Conservation (phyloP, 2,329 filamentous ascomycete genomes). For the Phyllosticta paracitricarpa region DNA sequence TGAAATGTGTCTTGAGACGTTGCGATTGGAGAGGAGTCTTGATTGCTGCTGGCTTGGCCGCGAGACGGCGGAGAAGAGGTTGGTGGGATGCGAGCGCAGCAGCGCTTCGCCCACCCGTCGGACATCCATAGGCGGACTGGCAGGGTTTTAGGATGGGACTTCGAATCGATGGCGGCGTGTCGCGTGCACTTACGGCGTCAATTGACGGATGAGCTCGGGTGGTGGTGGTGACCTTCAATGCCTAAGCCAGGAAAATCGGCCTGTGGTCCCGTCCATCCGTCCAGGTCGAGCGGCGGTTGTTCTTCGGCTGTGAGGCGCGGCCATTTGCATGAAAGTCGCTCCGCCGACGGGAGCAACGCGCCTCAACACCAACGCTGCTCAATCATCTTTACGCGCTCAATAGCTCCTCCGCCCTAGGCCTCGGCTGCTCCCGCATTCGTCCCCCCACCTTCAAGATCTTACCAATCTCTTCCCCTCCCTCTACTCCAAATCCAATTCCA, state of each 20-base stretch:
- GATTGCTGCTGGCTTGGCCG: conserved; percentile 2
- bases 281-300: background rate
- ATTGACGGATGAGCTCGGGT: background rate
- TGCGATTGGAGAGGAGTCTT: conserved; percentile 3
- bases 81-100: conserved; percentile 17
- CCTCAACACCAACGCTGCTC: background rate
- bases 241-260: background rate
- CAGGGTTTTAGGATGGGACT: background rate
- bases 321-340: background rate
- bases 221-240: background rate
- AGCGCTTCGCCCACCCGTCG: conserved; percentile 20
- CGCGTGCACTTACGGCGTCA: background rate
- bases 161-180: background rate
- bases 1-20: background rate
- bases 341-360: background rate
- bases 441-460: background rate
- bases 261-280: background rate
- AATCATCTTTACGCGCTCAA: background rate
- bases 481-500: background rate
- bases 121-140: conserved; percentile 18
- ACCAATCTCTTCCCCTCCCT: background rate
- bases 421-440: background rate
- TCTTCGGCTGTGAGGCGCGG: background rate
- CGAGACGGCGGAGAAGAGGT: conserved; percentile 6
- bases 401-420: background rate